Evolutionary conservation across 1,139 yeast species (phyloP).

Genomic region (Candida tunisiensis): DNA sequence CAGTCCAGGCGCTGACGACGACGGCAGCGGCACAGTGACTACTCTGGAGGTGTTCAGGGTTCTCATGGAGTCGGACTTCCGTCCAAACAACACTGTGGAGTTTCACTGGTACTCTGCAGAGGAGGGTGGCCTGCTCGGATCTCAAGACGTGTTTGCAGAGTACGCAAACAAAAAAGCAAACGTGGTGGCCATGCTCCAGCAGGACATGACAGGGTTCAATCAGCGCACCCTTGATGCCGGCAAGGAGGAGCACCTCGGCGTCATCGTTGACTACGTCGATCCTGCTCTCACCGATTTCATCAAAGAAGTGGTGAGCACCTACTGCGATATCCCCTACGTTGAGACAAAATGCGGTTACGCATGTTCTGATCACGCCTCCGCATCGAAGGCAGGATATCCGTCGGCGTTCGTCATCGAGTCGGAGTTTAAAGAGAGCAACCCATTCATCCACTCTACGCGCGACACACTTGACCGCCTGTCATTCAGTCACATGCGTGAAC

Average conservation of each 20-base stretch:
- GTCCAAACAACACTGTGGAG: constrained; percentile 61
- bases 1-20: constrained; percentile 96
- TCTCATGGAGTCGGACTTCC: constrained; percentile 29
- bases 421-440: constrained; percentile 43
- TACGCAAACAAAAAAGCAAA: constrained; percentile 30
- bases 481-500: constrained; percentile 63
- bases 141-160: constrained; percentile 53
- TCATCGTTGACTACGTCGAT: constrained; percentile 61
- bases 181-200: constrained; percentile 78
- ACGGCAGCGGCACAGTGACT: constrained; percentile 80
- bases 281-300: constrained; percentile 42
- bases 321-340: constrained; percentile 49
- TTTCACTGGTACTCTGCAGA: constrained; percentile 94
- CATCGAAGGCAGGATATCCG: constrained; percentile 69
- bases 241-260: constrained; percentile 58
- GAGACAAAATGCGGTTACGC: constrained; percentile 83
- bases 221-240: constrained; percentile 37
- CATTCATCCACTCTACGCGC: constrained; percentile 55
- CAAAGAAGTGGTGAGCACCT: constrained; percentile 38
- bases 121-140: constrained; percentile 85
- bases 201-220: constrained; percentile 88
- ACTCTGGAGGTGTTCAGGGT: constrained; percentile 59
- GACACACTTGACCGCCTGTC: constrained; percentile 76
- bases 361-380: constrained; percentile 87
- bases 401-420: constrained; percentile 70